Conservation (phyloP, 805 yeast species). For the Sugiyamaella lignohabitans region DNA sequence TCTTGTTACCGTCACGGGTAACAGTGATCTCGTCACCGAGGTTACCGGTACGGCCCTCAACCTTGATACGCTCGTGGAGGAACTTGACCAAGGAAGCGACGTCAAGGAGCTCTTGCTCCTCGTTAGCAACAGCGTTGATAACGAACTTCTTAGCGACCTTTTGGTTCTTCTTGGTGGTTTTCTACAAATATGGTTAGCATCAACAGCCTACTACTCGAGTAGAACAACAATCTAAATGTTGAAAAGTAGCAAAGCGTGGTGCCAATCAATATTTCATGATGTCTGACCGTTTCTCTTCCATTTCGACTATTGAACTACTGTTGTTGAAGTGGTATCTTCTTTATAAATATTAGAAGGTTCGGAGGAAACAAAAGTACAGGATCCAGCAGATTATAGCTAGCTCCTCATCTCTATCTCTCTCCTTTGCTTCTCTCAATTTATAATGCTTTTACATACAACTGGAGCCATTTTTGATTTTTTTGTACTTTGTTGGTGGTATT, state of each 20-base stretch:
- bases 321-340: too few species aligned
- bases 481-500: neutral
- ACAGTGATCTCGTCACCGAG: constrained; percentile 92
- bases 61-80: constrained; percentile 98
- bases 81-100: constrained; percentile 95
- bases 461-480: constrained; percentile 65
- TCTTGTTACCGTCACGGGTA: constrained; percentile 78
- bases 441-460: constrained; percentile 61
- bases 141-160: constrained; percentile 55
- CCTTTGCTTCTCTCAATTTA: constrained; percentile 4
- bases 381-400: too few species aligned
- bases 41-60: constrained; percentile 94
- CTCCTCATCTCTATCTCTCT: neutral
- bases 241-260: constrained; percentile 36
- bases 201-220: constrained; percentile 69
- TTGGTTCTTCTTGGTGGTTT: constrained; percentile 70
- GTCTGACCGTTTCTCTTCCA: too few species aligned
- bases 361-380: neutral
- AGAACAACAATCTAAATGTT: constrained; percentile 23
- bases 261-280: constrained; percentile 18
- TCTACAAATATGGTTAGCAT: constrained; percentile 38
- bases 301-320: too few species aligned
- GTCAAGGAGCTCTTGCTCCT: constrained; percentile 96
- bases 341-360: too few species aligned
- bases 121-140: constrained; percentile 93